phyloP scores from a whole-genome alignment of 805 yeast genomes.

The Saturnispora sanitii region DNA sequence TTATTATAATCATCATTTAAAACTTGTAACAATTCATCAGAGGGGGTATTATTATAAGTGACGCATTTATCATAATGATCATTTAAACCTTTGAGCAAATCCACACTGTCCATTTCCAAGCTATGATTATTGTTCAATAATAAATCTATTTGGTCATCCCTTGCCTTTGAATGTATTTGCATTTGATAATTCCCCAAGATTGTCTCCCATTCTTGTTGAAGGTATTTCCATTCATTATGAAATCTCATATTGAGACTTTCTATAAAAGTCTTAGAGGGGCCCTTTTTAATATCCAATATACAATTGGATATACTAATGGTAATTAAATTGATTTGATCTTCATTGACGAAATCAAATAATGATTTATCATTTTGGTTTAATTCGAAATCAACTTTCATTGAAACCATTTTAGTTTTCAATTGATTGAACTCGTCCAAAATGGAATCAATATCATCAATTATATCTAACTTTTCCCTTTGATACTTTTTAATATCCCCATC shows the following conservation, averaged over 20 bases:
- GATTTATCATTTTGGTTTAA: slow-evolving; percentile 14
- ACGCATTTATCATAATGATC: slow-evolving; percentile 76
- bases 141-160: slow-evolving; percentile 18
- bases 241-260: slow-evolving; percentile 23
- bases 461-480: slow-evolving; percentile 18
- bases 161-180: slow-evolving; percentile 11
- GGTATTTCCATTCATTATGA: slow-evolving; percentile 19
- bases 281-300: slow-evolving; percentile 24
- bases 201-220: slow-evolving; percentile 16
- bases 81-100: slow-evolving; percentile 59
- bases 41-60: slow-evolving; percentile 29
- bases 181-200: slow-evolving; percentile 15
- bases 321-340: slow-evolving; percentile 27
- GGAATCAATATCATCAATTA: slow-evolving; percentile 16
- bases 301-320: slow-evolving; percentile 23
- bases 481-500: slow-evolving; percentile 21
- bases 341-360: slow-evolving; percentile 42
- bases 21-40: slow-evolving; percentile 33
- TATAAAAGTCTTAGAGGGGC: slow-evolving; percentile 18
- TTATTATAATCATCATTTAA: slow-evolving; percentile 46
- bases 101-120: slow-evolving; percentile 61
- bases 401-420: slow-evolving; percentile 27
- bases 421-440: slow-evolving; percentile 28
- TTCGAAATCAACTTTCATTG: slow-evolving; percentile 28
- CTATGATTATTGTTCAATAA: slow-evolving; percentile 33